Conservation (phyloP, 2,329 filamentous ascomycete genomes). For the Penicillium sp. region DNA sequence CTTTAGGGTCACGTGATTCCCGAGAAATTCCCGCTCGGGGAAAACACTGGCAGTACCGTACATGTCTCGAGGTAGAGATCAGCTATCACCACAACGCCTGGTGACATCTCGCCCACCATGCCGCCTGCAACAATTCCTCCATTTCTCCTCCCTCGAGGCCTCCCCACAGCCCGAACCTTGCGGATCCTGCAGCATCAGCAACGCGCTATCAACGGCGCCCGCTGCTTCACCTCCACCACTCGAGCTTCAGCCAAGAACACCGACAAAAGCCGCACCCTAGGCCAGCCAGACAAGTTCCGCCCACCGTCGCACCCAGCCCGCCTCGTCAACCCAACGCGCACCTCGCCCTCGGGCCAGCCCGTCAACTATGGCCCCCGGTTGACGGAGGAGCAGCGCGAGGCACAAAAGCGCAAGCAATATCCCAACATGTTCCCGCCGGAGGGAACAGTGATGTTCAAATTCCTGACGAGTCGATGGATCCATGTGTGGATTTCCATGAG, state of each 20-base stretch:
- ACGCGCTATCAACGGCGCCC: constrained; percentile 19
- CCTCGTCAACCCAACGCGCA: constrained; percentile 44
- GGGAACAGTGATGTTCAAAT: constrained; percentile 79
- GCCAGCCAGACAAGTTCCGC: constrained; percentile 84
- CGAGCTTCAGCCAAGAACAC: constrained; percentile 9
- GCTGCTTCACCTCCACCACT: constrained; percentile 27
- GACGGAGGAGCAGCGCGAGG: constrained; percentile 62
- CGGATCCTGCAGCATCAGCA: constrained; percentile 24
- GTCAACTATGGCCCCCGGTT: constrained; percentile 73
- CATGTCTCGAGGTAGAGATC: background rate
- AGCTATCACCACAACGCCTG: background rate
- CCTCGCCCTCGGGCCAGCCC: constrained; percentile 40
- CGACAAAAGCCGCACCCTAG: constrained; percentile 68
- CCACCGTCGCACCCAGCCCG: constrained; percentile 85
- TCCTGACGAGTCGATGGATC: constrained; percentile 72
- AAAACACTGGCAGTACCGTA: background rate
- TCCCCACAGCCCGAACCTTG: constrained; percentile 33
- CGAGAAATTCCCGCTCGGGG: constrained; percentile 2
- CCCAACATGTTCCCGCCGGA: constrained; percentile 85
- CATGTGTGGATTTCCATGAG: constrained; percentile 81
- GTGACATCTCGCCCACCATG: constrained; percentile 5
- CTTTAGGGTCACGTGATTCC: constrained; percentile 7
- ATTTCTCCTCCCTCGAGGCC: constrained; percentile 65
- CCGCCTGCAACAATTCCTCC: constrained; percentile 52
- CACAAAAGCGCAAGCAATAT: constrained; percentile 70